Evolutionary conservation across 2,329 filamentous ascomycete species (phyloP).

Genomic region (Colletotrichum tamarilloi): DNA sequence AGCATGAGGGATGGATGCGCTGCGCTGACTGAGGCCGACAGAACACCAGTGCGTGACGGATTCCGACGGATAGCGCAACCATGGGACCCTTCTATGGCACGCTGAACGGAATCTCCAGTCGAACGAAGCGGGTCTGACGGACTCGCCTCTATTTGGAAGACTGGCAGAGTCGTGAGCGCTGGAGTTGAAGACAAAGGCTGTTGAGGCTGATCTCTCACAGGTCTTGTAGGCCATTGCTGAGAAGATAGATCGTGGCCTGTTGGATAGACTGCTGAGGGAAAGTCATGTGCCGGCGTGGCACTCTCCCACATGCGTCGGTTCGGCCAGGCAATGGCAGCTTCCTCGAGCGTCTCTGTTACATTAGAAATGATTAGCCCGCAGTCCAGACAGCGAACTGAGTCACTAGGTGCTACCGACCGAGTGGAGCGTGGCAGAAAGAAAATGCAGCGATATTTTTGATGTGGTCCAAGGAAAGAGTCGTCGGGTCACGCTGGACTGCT

Average conservation of each 20-base stretch:
- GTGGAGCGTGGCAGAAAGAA: conserved; percentile 86
- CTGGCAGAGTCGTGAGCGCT: background rate
- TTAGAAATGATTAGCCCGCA: background rate
- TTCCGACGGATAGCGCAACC: background rate
- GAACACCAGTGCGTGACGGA: background rate
- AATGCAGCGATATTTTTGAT: conserved; percentile 81
- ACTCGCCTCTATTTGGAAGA: background rate
- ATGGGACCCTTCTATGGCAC: background rate
- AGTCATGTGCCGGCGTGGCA: conserved; percentile 53
- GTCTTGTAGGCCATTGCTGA: background rate
- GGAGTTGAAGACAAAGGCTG: background rate
- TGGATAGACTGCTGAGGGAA: conserved; percentile 48
- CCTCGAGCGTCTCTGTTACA: conserved; percentile 73
- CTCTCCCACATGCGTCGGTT: conserved; percentile 76
- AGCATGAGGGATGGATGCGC: background rate
- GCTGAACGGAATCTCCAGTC: background rate
- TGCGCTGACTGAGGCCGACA: background rate
- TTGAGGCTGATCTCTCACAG: background rate
- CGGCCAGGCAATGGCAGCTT: conserved; percentile 82
- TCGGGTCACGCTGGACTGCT: conserved; percentile 69
- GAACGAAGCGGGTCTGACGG: background rate
- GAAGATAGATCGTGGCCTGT: conserved; percentile 35
- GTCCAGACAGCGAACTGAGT: background rate
- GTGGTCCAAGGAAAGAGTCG: conserved; percentile 68
- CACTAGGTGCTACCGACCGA: conserved; percentile 62